Base-by-base conservation (phyloP, 495 filamentous ascomycete species). In the Chaetomium cochliodes region DNA sequence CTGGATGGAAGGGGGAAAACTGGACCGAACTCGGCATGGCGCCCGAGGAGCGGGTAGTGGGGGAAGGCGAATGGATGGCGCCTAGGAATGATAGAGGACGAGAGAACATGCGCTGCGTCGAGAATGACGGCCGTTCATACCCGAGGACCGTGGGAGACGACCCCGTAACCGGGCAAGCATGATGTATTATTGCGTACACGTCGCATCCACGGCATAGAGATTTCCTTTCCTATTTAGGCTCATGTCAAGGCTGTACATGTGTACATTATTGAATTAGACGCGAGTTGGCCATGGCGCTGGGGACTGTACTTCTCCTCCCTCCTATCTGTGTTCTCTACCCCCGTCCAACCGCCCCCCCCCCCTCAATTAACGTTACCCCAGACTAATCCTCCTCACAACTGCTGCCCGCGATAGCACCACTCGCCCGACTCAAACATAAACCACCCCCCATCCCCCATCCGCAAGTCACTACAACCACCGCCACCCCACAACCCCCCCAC, bases 231-330 rank as follows among this genome's bases (percentile, higher is more conserved):
- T 18, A 26, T 66, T 64, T 69, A 49, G 69, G 54, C 65, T 73
- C 64, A 49, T 73, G 63, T 73, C 67, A 69, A 65, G 67, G 69
- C 69, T 79, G 74, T 79, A 78, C 70, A 79, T 76, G 69, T 77
- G 76, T 77, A 77, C 72, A 74, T 73, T 79, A 78, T 56, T 65
- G 58, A 72, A 70, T 67, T 68, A 67, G 69, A 71, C 64, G 62
- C 59, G 57, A 59, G 56, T 62, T 68, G 58, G 62, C 61, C 58
- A 64, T 44, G 57, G 39, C 6, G 37, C 22, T 26, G 26, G 23
- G 55, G 41, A 37, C 9, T 37, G 41, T 44, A 44, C 20, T 8
- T 52, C 16, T 18, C 23, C 25, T 52, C 16, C 18, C 44, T 12
- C n/a, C 42, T 18, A 18, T 18, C n/a, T 22, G n/a, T 47, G 44